These are phyloP conservation scores for Lepiota brunneoincarnata DNA, from an alignment of 768 basidiomycete species.

Conservation along the genomic window DNA sequence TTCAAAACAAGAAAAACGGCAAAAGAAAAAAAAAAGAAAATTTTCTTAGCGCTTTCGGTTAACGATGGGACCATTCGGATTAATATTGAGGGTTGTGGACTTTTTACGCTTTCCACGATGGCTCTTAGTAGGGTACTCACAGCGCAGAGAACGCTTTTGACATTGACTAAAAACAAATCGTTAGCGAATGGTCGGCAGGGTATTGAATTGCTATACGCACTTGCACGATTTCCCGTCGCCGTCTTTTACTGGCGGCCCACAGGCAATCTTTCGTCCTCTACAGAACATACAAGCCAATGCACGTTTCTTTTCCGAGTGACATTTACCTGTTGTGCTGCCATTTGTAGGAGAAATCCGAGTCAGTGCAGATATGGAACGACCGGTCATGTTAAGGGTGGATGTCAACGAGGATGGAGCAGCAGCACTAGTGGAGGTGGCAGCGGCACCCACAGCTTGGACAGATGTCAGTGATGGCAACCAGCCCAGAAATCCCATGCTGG, in stretches of 20 bases:
- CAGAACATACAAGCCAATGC: slow-evolving; percentile 65
- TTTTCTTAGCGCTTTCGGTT: slow-evolving; percentile 19
- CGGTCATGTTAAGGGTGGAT: background rate
- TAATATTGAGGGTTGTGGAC: slow-evolving; percentile 24
- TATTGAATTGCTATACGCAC: slow-evolving; percentile 37
- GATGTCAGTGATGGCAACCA: background rate
- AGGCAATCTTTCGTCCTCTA: slow-evolving; percentile 67
- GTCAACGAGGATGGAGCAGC: background rate
- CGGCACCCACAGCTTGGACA: background rate
- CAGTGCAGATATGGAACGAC: slow-evolving; percentile 19
- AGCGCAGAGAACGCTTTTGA: slow-evolving; percentile 62
- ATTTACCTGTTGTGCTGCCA: too few species aligned
- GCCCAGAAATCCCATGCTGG: background rate
- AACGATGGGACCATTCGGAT: slow-evolving; percentile 18
- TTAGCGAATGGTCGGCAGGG: slow-evolving; percentile 17
- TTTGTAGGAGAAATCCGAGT: slow-evolving; percentile 20
- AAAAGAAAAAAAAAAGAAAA: background rate
- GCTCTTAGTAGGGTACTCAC: slow-evolving; percentile 71
- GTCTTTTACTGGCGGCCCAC: slow-evolving; percentile 54
- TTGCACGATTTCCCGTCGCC: slow-evolving; percentile 62
- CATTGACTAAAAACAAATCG: slow-evolving; percentile 56
- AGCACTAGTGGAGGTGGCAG: background rate
- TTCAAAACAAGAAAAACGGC: background rate
- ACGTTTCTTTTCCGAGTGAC: slow-evolving; percentile 49
- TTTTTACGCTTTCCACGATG: slow-evolving; percentile 66